A percentile compares a stretch with the other conserved stretches of the same genome.
Evolutionary conservation across 805 yeast species (phyloP).

Genomic region (Saitoella complicata): DNA sequence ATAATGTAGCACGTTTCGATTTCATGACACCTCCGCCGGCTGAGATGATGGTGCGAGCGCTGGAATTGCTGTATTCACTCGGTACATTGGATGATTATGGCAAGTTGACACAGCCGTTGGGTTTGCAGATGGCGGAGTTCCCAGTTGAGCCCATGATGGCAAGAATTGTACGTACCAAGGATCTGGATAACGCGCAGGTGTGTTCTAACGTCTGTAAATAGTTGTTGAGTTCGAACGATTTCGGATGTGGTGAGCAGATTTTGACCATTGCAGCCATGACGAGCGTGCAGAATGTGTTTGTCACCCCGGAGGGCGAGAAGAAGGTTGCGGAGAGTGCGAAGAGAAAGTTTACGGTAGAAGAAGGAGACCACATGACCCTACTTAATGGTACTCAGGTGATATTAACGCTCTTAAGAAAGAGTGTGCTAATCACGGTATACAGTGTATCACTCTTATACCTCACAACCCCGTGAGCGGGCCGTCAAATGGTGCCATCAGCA

Average conservation of each 20-base stretch:
- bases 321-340: conserved; percentile 49
- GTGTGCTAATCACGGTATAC: conserved; percentile 23
- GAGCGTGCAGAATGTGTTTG: conserved; percentile 56
- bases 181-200: too few species aligned
- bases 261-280: conserved; percentile 61
- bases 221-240: conserved; percentile 33
- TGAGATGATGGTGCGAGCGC: conserved; percentile 47
- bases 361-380: conserved; percentile 69
- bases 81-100: conserved; percentile 64
- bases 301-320: conserved; percentile 48
- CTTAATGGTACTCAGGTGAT: conserved; percentile 36
- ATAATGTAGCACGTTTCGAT: conserved; percentile 45
- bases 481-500: conserved; percentile 51
- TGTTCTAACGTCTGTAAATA: too few species aligned
- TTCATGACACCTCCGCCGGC: conserved; percentile 63
- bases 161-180: conserved; percentile 38
- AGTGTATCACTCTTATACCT: background rate
- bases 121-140: conserved; percentile 45
- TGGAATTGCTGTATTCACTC: conserved; percentile 59
- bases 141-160: conserved; percentile 63
- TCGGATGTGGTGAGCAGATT: conserved; percentile 51
- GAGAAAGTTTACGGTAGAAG: conserved; percentile 49
- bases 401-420: conserved; percentile 25
- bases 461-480: conserved; percentile 29
- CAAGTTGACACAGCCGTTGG: conserved; percentile 36